These are phyloP conservation scores for Trematosphaeria pertusa DNA, from an alignment of 2,329 filamentous ascomycete species.

Conservation along the genomic window DNA sequence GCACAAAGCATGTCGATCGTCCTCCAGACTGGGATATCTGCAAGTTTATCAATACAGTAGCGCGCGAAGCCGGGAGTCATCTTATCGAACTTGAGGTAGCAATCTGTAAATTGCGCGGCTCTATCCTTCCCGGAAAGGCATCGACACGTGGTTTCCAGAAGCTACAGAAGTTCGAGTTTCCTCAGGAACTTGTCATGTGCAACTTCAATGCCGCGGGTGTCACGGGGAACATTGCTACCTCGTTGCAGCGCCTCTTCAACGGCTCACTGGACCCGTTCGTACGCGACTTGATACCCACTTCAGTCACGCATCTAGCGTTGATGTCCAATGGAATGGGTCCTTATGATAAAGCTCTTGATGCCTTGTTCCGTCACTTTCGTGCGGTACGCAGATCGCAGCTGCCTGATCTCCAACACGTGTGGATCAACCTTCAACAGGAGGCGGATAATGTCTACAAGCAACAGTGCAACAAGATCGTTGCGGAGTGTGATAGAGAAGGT, in stretches of 20 bases:
- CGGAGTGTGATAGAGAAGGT: background rate
- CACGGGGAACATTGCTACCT: conserved; percentile 8
- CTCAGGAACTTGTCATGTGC: conserved; percentile 25
- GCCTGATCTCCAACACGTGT: conserved; percentile 23
- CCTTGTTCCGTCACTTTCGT: conserved; percentile 25
- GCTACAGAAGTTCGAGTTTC: conserved; percentile 24
- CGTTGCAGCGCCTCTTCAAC: conserved; percentile 8
- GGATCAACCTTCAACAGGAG: conserved; percentile 13
- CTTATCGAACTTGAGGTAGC: conserved; percentile 26
- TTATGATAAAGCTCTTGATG: conserved; percentile 24
- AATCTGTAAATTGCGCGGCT: conserved; percentile 15
- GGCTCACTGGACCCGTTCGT: conserved; percentile 17
- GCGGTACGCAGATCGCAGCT: conserved; percentile 17
- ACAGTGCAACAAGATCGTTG: conserved; percentile 15
- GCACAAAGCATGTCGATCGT: conserved; percentile 8
- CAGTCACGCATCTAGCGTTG: conserved; percentile 21
- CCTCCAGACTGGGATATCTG: conserved; percentile 29
- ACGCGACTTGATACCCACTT: conserved; percentile 20
- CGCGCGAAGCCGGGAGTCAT: conserved; percentile 23
- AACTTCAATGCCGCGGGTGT: conserved; percentile 18
- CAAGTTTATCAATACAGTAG: conserved; percentile 25
- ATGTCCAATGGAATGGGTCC: conserved; percentile 14
- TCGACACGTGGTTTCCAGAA: conserved; percentile 25
- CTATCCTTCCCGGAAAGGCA: conserved; percentile 26
- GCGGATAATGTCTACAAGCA: conserved; percentile 23